Conservation (phyloP, 208 protist species). For the Entamoeba invadens region DNA sequence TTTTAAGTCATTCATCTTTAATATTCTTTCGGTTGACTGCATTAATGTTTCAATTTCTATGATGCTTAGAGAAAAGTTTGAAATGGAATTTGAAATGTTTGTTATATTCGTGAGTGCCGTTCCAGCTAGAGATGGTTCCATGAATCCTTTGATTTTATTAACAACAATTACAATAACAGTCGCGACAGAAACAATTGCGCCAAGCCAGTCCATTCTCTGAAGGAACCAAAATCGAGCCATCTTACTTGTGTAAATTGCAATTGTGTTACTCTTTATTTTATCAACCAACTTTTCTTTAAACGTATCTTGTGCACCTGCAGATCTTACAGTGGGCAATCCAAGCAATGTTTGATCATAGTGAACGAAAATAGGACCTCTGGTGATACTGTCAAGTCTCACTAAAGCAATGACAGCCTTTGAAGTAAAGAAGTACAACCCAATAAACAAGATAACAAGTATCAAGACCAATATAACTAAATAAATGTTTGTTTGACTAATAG, state of each 20-base stretch:
- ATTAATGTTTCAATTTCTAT: background rate
- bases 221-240: background rate
- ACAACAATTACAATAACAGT: background rate
- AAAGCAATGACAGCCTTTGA: conserved; percentile 49
- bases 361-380: conserved; percentile 67
- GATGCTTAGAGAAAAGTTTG: background rate
- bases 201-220: background rate
- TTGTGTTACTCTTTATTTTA: background rate
- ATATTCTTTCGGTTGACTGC: background rate
- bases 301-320: conserved; percentile 36
- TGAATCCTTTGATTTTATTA: background rate
- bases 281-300: background rate
- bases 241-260: background rate
- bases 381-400: conserved; percentile 54
- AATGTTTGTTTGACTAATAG: background rate
- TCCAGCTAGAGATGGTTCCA: background rate
- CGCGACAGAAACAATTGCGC: background rate
- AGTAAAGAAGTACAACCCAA: background rate
- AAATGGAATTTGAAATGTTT: background rate
- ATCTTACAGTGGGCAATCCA: conserved; percentile 57
- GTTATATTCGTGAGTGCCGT: background rate
- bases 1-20: background rate
- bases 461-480: background rate
- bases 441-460: background rate
- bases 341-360: conserved; percentile 64